phyloP scores from a whole-genome alignment of 2,329 filamentous ascomycete species.

The Colletotrichum lindemuthianum region DNA sequence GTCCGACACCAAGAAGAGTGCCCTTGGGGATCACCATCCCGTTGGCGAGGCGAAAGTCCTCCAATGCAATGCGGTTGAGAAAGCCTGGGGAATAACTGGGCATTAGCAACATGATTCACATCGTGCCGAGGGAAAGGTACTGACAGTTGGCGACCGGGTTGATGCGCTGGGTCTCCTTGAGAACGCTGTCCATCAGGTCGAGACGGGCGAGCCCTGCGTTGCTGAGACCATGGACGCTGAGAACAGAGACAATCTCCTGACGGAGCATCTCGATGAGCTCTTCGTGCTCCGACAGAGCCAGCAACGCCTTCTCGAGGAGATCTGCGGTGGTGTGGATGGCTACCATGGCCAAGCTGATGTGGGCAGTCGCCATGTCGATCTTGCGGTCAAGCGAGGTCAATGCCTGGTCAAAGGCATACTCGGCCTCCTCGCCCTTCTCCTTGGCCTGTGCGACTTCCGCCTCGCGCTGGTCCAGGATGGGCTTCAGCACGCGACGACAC shows the following conservation, averaged over 20 bases:
- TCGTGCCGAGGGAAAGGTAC: not conserved
- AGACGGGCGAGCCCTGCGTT: not conserved
- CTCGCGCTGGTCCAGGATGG: no score
- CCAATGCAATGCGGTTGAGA: not conserved
- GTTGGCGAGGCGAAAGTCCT: not conserved
- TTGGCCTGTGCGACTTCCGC: no score
- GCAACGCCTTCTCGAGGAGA: conserved; percentile 1
- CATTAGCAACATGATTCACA: not conserved
- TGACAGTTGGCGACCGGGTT: not conserved
- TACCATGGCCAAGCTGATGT: conserved; percentile 5
- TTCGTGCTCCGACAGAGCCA: not conserved
- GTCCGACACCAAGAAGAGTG: not conserved
- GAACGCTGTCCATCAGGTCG: not conserved
- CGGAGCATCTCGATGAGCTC: not conserved
- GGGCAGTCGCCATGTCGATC: not conserved
- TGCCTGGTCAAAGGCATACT: no score
- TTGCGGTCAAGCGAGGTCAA: no score
- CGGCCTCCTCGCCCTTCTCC: no score
- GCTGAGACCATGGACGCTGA: no score
- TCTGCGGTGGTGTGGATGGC: conserved; percentile 5
- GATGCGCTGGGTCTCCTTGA: not conserved
- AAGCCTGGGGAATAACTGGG: not conserved
- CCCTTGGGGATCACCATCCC: not conserved
- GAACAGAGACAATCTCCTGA: no score
- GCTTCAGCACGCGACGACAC: no score